Evolutionary conservation across 139 green algal species (phyloP), one percentile per base, ranked within the genome.

Genomic region (Astrephomene gubernaculifera): DNA sequence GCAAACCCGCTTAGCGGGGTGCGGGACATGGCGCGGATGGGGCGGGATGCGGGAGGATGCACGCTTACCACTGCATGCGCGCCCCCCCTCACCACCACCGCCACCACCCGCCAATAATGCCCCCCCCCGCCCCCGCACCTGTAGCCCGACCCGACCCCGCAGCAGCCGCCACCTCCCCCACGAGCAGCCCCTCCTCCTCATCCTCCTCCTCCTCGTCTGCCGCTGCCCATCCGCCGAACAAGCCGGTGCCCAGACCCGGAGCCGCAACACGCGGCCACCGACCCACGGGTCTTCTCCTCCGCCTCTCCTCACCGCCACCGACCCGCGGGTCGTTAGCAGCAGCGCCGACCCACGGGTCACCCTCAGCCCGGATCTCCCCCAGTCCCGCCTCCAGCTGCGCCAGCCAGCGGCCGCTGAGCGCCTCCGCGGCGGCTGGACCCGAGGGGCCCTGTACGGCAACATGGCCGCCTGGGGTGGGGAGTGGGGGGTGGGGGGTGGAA

Each of bases 351-450:
- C n/a, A n/a, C n/a, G n/a, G n/a, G n/a, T n/a, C n/a, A n/a, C n/a
- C n/a, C n/a, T n/a, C n/a, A n/a, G n/a, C 52, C 64, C 38, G 24
- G 31, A 70, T 39, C 24, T 27, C n/a, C 44, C 33, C 21, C 53
- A 69, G 73, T 36, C n/a, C 52, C 10, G 36, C 33, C 21, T 81
- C 73, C 33, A 96, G 78, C 83, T 92, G 72, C 27, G 39, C 49
- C 63, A 96, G 81, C 93, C 93, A 96, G 1, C 63, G 36, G 0
- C 92, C 92, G 12, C 70, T 92, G 36, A 52, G 68, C 4, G 93
- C 93, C 60, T 93, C 90, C 9, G 80, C 85, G 19, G 90, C 88
- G 29, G 93, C 93, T 2, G 87, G 72, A 10, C 74, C 45, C 0
- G 88, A 87, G 17, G 38, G 82, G 52, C 67, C 87, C n/a, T 89